A percentile compares a stretch with the other conserved stretches of the same genome.
Evolutionary conservation across 2,329 filamentous ascomycete species (phyloP).

Genomic region (Nothophoma quercina): DNA sequence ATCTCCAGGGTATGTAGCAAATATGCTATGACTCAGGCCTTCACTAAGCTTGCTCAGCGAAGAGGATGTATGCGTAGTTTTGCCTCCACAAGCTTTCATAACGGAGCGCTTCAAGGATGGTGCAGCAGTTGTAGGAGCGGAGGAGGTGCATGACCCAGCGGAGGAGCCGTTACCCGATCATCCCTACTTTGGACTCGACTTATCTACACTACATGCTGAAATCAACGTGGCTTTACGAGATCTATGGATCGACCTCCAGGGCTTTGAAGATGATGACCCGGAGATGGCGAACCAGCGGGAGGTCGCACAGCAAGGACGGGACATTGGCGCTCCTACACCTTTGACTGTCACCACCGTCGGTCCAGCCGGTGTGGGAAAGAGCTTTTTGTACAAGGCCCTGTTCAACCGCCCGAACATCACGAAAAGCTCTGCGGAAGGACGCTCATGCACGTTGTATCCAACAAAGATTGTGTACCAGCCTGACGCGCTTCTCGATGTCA

Average conservation of each 20-base stretch:
- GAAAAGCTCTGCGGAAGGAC: constrained; percentile 15
- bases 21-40: background rate
- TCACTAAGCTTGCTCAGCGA: background rate
- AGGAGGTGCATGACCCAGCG: background rate
- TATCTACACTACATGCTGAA: background rate
- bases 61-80: background rate
- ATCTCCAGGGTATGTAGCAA: background rate
- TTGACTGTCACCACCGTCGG: constrained; percentile 10
- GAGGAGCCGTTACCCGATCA: constrained; percentile 5
- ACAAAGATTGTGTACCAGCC: constrained; percentile 2
- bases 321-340: constrained; percentile 2
- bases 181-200: constrained; percentile 5
- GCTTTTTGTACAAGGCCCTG: constrained; percentile 13
- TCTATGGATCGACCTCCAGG: constrained; percentile 6
- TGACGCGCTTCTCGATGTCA: background rate
- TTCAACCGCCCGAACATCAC: constrained; percentile 14
- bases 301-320: constrained; percentile 8
- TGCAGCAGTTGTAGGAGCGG: background rate
- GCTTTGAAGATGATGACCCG: constrained; percentile 8
- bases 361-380: constrained; percentile 13
- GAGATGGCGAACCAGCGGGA: constrained; percentile 13
- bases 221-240: constrained; percentile 4
- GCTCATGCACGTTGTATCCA: constrained; percentile 14
- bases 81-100: constrained; percentile 1
- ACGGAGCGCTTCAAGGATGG: background rate